Percentiles rank a stretch among this genome's conserved stretches.
Evolutionary conservation across 2,329 filamentous ascomycete species (phyloP).

Genomic region (Colletotrichum gloeosporioides): DNA sequence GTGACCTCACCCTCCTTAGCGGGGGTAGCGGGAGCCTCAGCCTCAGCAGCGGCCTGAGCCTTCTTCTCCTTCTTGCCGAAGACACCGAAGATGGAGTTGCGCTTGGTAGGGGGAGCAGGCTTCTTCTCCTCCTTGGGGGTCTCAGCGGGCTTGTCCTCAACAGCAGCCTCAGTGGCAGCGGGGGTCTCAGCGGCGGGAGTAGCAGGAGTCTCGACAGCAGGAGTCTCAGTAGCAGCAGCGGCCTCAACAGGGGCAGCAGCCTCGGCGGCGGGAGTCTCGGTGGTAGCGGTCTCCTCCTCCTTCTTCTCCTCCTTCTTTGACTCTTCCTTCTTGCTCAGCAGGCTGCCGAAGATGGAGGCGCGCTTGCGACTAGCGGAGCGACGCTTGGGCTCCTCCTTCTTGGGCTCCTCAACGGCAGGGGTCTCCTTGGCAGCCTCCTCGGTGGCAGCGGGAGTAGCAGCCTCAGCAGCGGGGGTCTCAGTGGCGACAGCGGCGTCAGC

Average conservation of each 20-base stretch:
- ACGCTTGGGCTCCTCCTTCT: conserved; percentile 65
- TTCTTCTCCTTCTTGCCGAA: conserved; percentile 67
- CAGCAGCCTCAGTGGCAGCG: conserved; percentile 33
- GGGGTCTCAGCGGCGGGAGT: conserved; percentile 38
- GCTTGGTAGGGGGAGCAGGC: conserved; percentile 56
- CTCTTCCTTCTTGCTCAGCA: conserved; percentile 62
- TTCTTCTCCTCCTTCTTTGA: conserved; percentile 48
- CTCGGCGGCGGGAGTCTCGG: conserved; percentile 33
- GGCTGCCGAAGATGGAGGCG: conserved; percentile 65
- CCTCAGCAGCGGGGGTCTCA: conserved; percentile 31
- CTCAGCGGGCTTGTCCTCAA: conserved; percentile 40
- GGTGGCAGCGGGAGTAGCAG: conserved; percentile 32
- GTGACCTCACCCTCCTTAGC: conserved; percentile 49
- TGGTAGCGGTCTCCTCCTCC: conserved; percentile 39
- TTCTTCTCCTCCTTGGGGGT: conserved; percentile 45
- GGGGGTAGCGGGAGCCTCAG: conserved; percentile 43
- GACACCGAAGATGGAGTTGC: conserved; percentile 62
- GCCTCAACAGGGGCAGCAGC: conserved; percentile 34
- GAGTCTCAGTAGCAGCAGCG: conserved; percentile 36
- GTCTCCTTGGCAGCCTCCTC: conserved; percentile 38
- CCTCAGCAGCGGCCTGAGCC: conserved; percentile 55
- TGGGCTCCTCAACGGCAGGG: conserved; percentile 38
- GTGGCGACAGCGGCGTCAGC: conserved; percentile 37
- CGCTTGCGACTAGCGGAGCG: conserved; percentile 71
- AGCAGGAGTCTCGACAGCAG: conserved; percentile 33